Conservation (phyloP, 306 rosid species). For the Abrus pulchellus region DNA sequence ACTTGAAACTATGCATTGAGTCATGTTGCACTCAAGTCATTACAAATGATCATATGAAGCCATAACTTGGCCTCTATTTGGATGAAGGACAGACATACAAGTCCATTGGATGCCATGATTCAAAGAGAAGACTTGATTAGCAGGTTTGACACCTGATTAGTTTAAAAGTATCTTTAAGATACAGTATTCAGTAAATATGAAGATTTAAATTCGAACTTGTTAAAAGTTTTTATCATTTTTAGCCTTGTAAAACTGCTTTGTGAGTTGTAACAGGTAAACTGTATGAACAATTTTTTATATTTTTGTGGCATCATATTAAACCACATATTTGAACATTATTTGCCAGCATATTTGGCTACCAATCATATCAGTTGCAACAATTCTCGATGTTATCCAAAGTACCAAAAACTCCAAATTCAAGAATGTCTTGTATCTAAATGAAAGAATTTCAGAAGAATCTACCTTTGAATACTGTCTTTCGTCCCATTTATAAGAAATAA, state of each 20-base stretch:
- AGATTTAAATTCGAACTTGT: slow-evolving; percentile 6
- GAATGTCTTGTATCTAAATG: too few relatives aligned
- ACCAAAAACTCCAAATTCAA: background rate
- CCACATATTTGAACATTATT: background rate
- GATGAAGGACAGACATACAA: slow-evolving; percentile 19
- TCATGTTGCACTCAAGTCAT: slow-evolving; percentile 6
- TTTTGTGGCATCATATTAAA: background rate
- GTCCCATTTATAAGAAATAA: too few relatives aligned
- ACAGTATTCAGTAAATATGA: background rate
- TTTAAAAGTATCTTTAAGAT: background rate
- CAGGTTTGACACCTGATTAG: slow-evolving; percentile 8
- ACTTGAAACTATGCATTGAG: slow-evolving; percentile 15
- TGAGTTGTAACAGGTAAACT: background rate
- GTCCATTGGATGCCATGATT: slow-evolving; percentile 6
- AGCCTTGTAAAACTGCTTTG: background rate
- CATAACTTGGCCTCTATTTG: slow-evolving; percentile 11
- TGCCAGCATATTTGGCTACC: background rate
- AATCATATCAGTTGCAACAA: background rate
- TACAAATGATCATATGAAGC: slow-evolving; percentile 32
- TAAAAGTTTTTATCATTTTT: background rate
- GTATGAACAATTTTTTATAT: background rate
- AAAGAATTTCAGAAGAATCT: too few relatives aligned
- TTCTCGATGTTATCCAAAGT: background rate
- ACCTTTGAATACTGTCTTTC: too few relatives aligned
- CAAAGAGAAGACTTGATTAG: slow-evolving; percentile 15